These are phyloP conservation scores for Penicillium mononematosum DNA, from an alignment of 495 filamentous ascomycete genomes.

Conservation along the genomic window DNA sequence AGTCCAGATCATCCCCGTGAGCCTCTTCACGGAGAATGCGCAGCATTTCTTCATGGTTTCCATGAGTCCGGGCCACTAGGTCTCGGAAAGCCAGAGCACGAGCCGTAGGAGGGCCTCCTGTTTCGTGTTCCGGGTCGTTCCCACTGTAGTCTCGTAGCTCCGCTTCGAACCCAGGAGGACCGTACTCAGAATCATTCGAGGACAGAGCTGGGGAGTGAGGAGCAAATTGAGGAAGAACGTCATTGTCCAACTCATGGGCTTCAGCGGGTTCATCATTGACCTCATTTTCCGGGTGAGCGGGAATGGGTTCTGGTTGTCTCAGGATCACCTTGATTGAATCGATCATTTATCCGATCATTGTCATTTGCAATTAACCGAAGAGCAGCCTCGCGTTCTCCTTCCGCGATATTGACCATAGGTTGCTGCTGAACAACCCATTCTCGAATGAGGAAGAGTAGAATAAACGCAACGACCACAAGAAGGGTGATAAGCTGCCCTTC, in stretches of 20 bases:
- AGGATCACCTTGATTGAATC: conserved; percentile 10
- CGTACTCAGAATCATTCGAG: conserved; percentile 27
- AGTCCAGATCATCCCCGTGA: conserved; percentile 53
- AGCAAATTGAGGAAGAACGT: conserved; percentile 7
- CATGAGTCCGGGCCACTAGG: conserved; percentile 52
- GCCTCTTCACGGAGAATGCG: conserved; percentile 62
- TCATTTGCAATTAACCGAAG: conserved; percentile 43
- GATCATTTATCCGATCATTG: conserved; percentile 34
- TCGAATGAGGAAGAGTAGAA: conserved; percentile 89
- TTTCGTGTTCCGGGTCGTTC: background rate
- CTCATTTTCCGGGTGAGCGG: conserved; percentile 12
- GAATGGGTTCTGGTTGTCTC: conserved; percentile 9
- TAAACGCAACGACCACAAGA: conserved; percentile 85
- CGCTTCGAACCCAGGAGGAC: conserved; percentile 13
- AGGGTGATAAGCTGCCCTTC: conserved; percentile 94
- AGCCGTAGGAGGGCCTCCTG: conserved; percentile 8
- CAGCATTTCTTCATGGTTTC: conserved; percentile 58
- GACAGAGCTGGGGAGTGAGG: conserved; percentile 27
- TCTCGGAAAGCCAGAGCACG: conserved; percentile 49
- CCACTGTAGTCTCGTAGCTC: background rate
- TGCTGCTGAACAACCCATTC: conserved; percentile 99
- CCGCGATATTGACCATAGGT: conserved; percentile 62
- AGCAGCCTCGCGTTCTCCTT: conserved; percentile 51
- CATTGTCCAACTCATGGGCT: conserved; percentile 19
- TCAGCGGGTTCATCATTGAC: conserved; percentile 17